Evolutionary conservation across 345 rosid genomes (phyloP).

Genomic region (Erysimum cheiranthoides): DNA sequence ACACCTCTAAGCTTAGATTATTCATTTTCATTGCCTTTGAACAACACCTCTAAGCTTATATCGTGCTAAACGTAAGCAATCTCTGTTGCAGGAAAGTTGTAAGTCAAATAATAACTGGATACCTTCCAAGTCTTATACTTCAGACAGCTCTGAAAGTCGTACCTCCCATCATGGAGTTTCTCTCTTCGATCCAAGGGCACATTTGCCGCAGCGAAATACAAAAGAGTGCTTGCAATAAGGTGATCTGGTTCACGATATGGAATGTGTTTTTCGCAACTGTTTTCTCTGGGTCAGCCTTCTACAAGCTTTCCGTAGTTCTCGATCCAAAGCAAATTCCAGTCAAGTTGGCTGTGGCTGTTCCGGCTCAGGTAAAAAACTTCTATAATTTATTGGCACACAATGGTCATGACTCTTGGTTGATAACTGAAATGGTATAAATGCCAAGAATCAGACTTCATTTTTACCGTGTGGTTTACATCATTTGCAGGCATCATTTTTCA

Average conservation of each 20-base stretch:
- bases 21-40: constrained; percentile 4
- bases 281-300: constrained; percentile 82
- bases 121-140: constrained; percentile 95
- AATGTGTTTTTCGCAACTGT: constrained; percentile 91
- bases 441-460: background rate
- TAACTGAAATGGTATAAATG: background rate
- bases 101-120: constrained; percentile 82
- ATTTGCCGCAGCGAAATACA: constrained; percentile 81
- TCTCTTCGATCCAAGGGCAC: constrained; percentile 91
- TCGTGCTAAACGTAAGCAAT: constrained; percentile 24
- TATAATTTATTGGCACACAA: background rate
- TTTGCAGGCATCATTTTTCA: constrained; percentile 85
- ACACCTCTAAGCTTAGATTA: background rate
- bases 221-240: constrained; percentile 93
- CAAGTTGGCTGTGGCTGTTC: constrained; percentile 84
- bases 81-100: constrained; percentile 72
- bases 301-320: constrained; percentile 66
- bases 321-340: constrained; percentile 76
- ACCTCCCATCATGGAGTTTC: constrained; percentile 93
- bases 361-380: constrained; percentile 73
- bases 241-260: constrained; percentile 96
- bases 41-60: constrained; percentile 7
- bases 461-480: constrained; percentile 11
- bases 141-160: constrained; percentile 74
- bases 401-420: background rate